phyloP scores from a whole-genome alignment of 768 basidiomycete genomes.

The Lentinula edodes region DNA sequence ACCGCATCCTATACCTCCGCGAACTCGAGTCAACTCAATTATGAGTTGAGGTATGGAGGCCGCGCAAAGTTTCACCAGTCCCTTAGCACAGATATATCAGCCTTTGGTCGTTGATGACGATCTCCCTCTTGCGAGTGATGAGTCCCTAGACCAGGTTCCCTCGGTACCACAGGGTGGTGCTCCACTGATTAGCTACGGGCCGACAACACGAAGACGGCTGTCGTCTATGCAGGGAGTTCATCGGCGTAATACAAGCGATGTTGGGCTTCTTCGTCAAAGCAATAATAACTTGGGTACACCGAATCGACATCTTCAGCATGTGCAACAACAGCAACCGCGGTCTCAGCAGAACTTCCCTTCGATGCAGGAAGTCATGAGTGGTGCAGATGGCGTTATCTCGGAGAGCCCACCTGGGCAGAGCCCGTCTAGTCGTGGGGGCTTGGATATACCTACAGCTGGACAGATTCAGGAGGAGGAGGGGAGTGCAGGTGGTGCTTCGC shows the following conservation, averaged over 20 bases:
- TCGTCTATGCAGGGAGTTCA: constrained; percentile 27
- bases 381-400: constrained; percentile 10
- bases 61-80: constrained; percentile 43
- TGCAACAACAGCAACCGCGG: constrained; percentile 1
- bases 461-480: constrained; percentile 18
- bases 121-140: constrained; percentile 19
- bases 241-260: constrained; percentile 13
- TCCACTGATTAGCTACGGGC: constrained; percentile 36
- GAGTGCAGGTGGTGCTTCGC: constrained; percentile 4
- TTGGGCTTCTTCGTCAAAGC: constrained; percentile 10
- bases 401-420: too few species aligned
- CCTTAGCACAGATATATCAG: constrained; percentile 71
- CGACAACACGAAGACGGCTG: constrained; percentile 36
- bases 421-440: background rate
- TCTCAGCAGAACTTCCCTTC: constrained; percentile 2
- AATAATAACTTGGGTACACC: background rate
- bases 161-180: constrained; percentile 12
- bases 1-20: constrained; percentile 19
- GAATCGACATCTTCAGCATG: constrained; percentile 6
- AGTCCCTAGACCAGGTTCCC: constrained; percentile 9
- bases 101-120: constrained; percentile 55
- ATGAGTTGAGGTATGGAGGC: constrained; percentile 31
- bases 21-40: constrained; percentile 39
- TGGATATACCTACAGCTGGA: constrained; percentile 16
- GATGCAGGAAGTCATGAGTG: constrained; percentile 14